These are phyloP conservation scores for Akebia trifoliata DNA, from an alignment of 164 flowering plant species.

Conservation along the genomic window DNA sequence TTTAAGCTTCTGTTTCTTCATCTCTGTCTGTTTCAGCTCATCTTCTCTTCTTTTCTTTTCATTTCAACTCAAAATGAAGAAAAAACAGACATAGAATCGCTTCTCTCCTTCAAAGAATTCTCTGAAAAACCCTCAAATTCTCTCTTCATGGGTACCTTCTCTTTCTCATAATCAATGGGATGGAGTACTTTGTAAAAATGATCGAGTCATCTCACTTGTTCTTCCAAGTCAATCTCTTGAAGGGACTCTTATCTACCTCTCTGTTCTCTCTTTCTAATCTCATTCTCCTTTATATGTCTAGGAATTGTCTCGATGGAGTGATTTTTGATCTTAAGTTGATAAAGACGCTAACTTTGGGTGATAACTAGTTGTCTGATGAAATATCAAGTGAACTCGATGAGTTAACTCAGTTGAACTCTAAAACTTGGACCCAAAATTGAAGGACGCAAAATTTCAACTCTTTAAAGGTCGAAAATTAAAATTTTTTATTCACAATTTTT, in stretches of 20 bases:
- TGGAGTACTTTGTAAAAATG: conserved; percentile 46
- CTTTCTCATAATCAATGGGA: conserved; percentile 47
- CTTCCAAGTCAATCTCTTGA: conserved; percentile 36
- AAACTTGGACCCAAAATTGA: conserved; percentile 50
- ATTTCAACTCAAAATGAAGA: conserved; percentile 7
- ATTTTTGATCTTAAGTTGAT: conserved; percentile 29
- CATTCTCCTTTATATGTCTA: conserved; percentile 45
- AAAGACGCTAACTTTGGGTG: conserved; percentile 28
- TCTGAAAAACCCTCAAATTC: conserved; percentile 36
- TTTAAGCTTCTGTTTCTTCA: conserved; percentile 9
- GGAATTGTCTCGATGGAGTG: conserved; percentile 38
- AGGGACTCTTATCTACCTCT: conserved; percentile 42
- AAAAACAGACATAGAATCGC: conserved; percentile 28
- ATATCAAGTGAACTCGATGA: conserved; percentile 36
- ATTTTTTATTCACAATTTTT: no score
- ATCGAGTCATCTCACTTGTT: conserved; percentile 37
- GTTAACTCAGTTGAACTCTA: conserved; percentile 41
- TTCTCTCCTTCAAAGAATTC: conserved; percentile 48
- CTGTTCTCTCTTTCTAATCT: conserved; percentile 42
- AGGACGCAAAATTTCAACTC: no score
- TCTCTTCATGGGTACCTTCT: conserved; percentile 43
- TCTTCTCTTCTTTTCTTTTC: conserved; percentile 10
- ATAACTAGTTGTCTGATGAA: conserved; percentile 45
- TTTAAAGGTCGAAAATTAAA: no score
- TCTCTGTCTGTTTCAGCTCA: conserved; percentile 8